Evolutionary conservation across 2,329 filamentous ascomycete genomes (phyloP), one percentile per base, ranked within the genome.

Genomic region (Aspergillus neoniger): DNA sequence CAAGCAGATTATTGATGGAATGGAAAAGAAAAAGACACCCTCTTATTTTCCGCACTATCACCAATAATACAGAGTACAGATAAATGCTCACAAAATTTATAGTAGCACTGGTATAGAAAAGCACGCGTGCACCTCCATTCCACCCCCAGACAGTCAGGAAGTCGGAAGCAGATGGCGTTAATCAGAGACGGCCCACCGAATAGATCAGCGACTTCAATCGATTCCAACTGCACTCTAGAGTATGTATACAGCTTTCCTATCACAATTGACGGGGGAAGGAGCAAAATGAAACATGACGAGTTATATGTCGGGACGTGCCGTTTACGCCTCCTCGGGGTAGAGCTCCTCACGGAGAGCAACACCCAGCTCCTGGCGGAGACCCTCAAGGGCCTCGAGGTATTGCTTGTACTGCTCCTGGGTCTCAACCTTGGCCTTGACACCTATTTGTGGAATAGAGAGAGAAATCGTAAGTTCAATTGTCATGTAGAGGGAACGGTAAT

Each of bases 351-450:
- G 96, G 72, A 97, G 86, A 68, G 87, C 83, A 72, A 98, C 87
- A 72, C 94, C 94, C 66, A 98, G 88, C 84, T 98, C 94, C 85
- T 96, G 91, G 74, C 93, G 89, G 74, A 98, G 85, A 67, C 89
- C 85, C 85, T 96, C 92, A 70, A 99, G 91, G 83, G 96, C 91
- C 76, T 91, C 85, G 64, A 99, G 88, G 82, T 81, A 81, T 96
- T 97, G 84, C 96, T 97, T 86, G 84, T 99, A 99, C 84, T 99
- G 95, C 75, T 87, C 87, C 81, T 92, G 90, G 88, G 96, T 99
- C 87, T 99, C 95, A 71, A 98, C 95, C 88, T 99, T 99, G 81
- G 92, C 91, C 85, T 96, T 97, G 86, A 99, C 90, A 76, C 94
- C 93, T 96, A 73, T 74, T 62, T 51, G 48, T n/a, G 59, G 32